Conservation (phyloP, 768 basidiomycete species). For the Podaxis mareebaensis region DNA sequence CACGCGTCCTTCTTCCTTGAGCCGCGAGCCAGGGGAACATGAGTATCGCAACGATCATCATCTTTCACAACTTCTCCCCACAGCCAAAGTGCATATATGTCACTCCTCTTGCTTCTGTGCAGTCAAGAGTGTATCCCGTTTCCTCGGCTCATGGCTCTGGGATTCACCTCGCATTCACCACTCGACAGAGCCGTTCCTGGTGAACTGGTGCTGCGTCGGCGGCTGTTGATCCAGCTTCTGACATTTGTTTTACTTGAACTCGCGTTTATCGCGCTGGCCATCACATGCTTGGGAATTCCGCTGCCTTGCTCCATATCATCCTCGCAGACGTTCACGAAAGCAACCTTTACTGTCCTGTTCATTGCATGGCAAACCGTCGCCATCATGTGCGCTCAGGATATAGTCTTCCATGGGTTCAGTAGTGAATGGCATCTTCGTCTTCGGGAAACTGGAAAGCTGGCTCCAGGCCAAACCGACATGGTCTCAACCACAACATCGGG, state of each 20-base stretch:
- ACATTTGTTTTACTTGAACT: not conserved
- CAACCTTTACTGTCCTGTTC: constrained; percentile 3
- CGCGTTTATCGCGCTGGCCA: constrained; percentile 1
- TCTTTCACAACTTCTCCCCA: no score
- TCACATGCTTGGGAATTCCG: not conserved
- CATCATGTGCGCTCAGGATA: not conserved
- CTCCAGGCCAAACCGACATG: not conserved
- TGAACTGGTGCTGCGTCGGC: not conserved
- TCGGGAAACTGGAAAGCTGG: not conserved
- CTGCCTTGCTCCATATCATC: not conserved
- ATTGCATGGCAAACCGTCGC: constrained; percentile 3
- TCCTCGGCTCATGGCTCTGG: not conserved
- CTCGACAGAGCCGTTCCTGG: not conserved
- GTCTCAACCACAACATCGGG: constrained; percentile 1
- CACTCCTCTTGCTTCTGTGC: no score
- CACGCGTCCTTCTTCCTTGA: no score
- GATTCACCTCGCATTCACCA: not conserved
- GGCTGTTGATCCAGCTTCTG: not conserved
- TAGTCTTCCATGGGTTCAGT: not conserved
- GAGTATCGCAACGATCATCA: no score
- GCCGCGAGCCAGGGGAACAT: no score
- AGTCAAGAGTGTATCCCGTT: not conserved
- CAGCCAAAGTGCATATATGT: no score
- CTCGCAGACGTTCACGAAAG: not conserved
- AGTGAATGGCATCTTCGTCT: constrained; percentile 1